Base-by-base conservation (phyloP, 768 basidiomycete genomes). In the Kondoa malvinella region DNA sequence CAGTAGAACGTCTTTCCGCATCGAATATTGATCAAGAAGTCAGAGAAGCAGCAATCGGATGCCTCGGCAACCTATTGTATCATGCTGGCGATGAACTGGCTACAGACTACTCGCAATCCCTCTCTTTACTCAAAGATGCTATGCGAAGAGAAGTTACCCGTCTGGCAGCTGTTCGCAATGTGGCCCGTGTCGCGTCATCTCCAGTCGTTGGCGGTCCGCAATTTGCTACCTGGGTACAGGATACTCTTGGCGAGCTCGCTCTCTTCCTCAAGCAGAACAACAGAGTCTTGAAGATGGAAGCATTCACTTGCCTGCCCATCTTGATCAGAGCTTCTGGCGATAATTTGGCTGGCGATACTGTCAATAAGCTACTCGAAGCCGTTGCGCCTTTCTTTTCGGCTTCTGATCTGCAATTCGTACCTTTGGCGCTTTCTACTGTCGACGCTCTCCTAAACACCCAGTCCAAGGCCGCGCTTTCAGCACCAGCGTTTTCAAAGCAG, bases 11-110 rank as follows among this genome's bases (percentile, higher is more conserved):
- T 64, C 78, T 99, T 40, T 82, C 80, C 63, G 86, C 82, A 59
- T 84, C 87, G 69, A 88, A 92, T 71, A 92, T 92, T 0, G 94
- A 97, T 76, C 85, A 87, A 2, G 92, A 95, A 71, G 89, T 97
- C 26, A 83, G 91, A 40, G 81, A 82, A 29, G 84, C 82, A 70
- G 91, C 91, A 0, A 87, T 96, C 72, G 85, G 87, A 33, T 84
- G 84, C 62, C 82, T 94, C 57, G 92, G 87, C 0, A 87, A 91
- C 75, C 78, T 97, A 8, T 89, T 95, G 85, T 82, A 89, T 64
- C 86, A 85, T 71, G 89, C 91, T 0, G 85, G 87, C 0, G 88
- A 91, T 60, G 63, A 68, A 12, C 25, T 72, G 26, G 33, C 40
- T 1, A 17, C 16, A 14, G 71, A 72, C 30, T 67, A 72, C 31